phyloP scores from a whole-genome alignment of 73 alveolate genomes.

The Durusdinium trenchii region DNA sequence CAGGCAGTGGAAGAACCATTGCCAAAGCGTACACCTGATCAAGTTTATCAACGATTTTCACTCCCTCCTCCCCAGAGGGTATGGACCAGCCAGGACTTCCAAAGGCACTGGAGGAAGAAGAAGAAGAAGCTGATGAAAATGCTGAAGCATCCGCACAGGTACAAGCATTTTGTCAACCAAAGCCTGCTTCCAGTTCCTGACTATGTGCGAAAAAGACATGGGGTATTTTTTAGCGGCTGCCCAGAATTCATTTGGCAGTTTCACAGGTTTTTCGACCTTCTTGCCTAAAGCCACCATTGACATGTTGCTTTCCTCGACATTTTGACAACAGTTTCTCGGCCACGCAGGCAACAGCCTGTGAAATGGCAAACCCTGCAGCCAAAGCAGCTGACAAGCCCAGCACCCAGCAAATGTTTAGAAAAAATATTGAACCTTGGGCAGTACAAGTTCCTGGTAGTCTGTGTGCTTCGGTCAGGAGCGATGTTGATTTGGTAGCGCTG shows the following conservation, averaged over 20 bases:
- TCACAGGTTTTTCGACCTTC: too few species aligned
- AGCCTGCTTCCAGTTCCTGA: too few species aligned
- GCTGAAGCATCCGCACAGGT: slow-evolving; percentile 70
- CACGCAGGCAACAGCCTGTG: slow-evolving; percentile 35
- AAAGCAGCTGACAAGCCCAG: slow-evolving; percentile 14
- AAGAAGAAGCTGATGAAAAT: slow-evolving; percentile 59
- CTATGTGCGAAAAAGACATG: too few species aligned
- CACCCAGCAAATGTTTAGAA: background rate
- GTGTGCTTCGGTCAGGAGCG: too few species aligned
- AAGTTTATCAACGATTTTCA: background rate
- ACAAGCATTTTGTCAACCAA: background rate
- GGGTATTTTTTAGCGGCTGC: too few species aligned
- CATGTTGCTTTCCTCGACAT: too few species aligned
- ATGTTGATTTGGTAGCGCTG: background rate
- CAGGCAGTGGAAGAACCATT: slow-evolving; percentile 81
- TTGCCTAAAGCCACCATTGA: too few species aligned
- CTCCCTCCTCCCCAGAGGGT: background rate
- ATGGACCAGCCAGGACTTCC: slow-evolving; percentile 38
- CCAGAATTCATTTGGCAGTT: too few species aligned
- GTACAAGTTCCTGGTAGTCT: too few species aligned
- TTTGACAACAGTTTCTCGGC: too few species aligned
- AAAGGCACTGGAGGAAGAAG: slow-evolving; percentile 66
- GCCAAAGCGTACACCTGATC: slow-evolving; percentile 51
- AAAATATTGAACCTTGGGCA: too few species aligned
- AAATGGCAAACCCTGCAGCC: slow-evolving; percentile 54